Evolutionary conservation across 1,139 yeast genomes (phyloP).

Genomic region (Hemisphaericaspora xylofermentans): DNA sequence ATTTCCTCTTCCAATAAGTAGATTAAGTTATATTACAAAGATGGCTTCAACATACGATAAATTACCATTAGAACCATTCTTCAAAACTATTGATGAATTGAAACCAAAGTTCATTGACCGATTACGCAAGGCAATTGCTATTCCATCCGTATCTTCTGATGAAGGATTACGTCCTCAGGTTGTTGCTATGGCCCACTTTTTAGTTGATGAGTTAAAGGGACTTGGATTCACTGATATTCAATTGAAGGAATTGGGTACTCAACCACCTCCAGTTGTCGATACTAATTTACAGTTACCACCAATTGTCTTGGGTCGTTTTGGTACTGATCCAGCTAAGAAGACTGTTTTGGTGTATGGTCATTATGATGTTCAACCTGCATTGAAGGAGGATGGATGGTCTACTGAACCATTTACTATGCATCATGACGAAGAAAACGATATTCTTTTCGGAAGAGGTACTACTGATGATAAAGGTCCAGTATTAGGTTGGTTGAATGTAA

Average conservation of each 20-base stretch:
- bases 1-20: neutral
- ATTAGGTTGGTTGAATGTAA: constrained; percentile 90
- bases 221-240: constrained; percentile 84
- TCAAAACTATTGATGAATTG: constrained; percentile 65
- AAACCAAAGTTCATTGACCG: constrained; percentile 69
- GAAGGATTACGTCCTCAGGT: constrained; percentile 85
- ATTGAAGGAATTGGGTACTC: constrained; percentile 78
- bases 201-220: constrained; percentile 61
- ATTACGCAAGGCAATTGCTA: constrained; percentile 78
- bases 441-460: constrained; percentile 88
- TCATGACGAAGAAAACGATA: constrained; percentile 54
- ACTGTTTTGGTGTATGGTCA: constrained; percentile 93
- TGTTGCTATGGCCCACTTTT: constrained; percentile 79
- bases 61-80: constrained; percentile 46
- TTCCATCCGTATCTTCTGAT: constrained; percentile 93
- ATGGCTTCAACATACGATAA: constrained; percentile 35
- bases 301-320: constrained; percentile 83
- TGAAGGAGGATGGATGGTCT: constrained; percentile 89
- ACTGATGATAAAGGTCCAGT: constrained; percentile 99
- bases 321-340: constrained; percentile 75
- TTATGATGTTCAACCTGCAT: constrained; percentile 98
- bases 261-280: constrained; percentile 79
- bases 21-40: constrained; percentile 3
- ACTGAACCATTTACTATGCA: constrained; percentile 83
- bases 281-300: constrained; percentile 81